These are phyloP conservation scores for Wickerhamiella cacticola DNA, from an alignment of 805 yeast genomes.

Conservation along the genomic window DNA sequence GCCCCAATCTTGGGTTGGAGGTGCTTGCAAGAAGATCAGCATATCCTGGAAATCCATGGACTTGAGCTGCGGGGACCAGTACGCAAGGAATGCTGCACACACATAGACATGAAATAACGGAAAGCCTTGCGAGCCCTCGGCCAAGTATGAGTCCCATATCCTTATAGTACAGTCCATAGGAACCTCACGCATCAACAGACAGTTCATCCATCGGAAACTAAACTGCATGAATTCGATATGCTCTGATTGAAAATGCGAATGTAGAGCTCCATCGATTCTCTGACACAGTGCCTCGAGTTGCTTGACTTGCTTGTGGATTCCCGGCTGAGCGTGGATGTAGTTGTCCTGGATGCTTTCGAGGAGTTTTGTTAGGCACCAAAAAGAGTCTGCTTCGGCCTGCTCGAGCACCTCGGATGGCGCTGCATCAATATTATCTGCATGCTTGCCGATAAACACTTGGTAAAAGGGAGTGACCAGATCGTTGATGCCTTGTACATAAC, in stretches of 20 bases:
- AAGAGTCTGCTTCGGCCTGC: constrained; percentile 85
- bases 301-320: constrained; percentile 80
- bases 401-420: constrained; percentile 45
- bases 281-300: constrained; percentile 60
- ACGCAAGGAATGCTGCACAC: constrained; percentile 89
- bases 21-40: constrained; percentile 77
- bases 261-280: constrained; percentile 64
- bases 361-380: constrained; percentile 88
- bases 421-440: constrained; percentile 43
- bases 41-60: constrained; percentile 90
- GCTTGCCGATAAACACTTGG: constrained; percentile 68
- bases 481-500: constrained; percentile 95
- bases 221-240: constrained; percentile 92
- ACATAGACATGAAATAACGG: constrained; percentile 92
- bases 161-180: constrained; percentile 65
- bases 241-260: constrained; percentile 63
- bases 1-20: constrained; percentile 77
- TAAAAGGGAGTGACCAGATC: constrained; percentile 88
- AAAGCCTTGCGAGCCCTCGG: constrained; percentile 52
- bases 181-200: constrained; percentile 88
- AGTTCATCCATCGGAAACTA: constrained; percentile 97
- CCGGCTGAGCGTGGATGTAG: constrained; percentile 96
- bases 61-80: constrained; percentile 69
- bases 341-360: constrained; percentile 93
- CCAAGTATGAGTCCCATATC: constrained; percentile 93